phyloP scores from a whole-genome alignment of 345 rosid genomes.

The Cardamine resedifolia region DNA sequence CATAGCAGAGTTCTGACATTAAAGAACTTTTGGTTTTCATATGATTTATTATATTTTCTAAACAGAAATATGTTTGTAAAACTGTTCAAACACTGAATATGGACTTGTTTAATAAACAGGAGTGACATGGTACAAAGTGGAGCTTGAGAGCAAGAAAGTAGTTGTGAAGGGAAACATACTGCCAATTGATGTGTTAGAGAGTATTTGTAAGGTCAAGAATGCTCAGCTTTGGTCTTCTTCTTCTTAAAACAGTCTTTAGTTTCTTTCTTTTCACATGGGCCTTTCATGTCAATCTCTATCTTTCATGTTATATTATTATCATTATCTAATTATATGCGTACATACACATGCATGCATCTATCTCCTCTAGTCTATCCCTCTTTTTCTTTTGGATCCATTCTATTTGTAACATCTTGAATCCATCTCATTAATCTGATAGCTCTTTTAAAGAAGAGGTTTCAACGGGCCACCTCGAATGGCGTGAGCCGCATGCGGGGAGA shows the following conservation, averaged over 20 bases:
- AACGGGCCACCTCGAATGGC: no score
- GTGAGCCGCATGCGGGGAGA: no score
- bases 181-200: conserved; percentile 70
- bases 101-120: conserved; percentile 45
- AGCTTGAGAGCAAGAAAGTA: conserved; percentile 87
- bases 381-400: neutral
- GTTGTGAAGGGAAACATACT: conserved; percentile 80
- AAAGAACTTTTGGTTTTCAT: neutral
- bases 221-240: conserved; percentile 73
- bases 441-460: no score
- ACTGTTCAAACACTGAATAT: conserved; percentile 15
- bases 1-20: conserved; percentile 12
- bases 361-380: conserved; percentile 9
- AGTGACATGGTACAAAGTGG: conserved; percentile 85
- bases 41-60: neutral
- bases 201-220: conserved; percentile 78
- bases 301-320: conserved; percentile 20
- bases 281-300: conserved; percentile 32
- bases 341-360: conserved; percentile 33
- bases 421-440: neutral
- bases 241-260: neutral
- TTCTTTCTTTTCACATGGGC: conserved; percentile 26
- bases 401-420: conserved; percentile 23
- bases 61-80: conserved; percentile 7
- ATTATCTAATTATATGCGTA: conserved; percentile 28